phyloP scores from a whole-genome alignment of 106 monocot genomes.

The Dendrobium catenatum region DNA sequence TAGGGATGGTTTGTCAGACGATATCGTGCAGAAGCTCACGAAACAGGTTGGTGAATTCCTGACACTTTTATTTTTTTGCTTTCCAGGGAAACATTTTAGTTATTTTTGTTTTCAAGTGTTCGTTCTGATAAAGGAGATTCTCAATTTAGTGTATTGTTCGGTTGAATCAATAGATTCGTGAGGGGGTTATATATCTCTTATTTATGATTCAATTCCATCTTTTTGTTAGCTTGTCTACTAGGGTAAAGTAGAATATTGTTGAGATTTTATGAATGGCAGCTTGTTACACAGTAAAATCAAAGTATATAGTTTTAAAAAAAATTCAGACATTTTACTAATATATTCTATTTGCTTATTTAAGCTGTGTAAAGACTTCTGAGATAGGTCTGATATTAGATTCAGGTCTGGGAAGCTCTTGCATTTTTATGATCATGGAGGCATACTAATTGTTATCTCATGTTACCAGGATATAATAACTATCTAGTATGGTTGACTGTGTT shows the following conservation, averaged over 20 bases:
- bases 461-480: not conserved
- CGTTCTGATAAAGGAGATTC: not conserved
- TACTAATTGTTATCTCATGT: not conserved
- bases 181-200: too few relatives aligned
- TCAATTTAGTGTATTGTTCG: not conserved
- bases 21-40: conserved; percentile 13
- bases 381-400: not conserved
- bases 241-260: not conserved
- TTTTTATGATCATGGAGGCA: not conserved
- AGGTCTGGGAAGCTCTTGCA: not conserved
- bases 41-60: conserved; percentile 16
- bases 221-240: not conserved
- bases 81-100: not conserved
- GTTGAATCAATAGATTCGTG: not conserved
- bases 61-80: not conserved
- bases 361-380: too few relatives aligned
- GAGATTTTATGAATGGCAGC: not conserved
- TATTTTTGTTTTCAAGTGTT: not conserved
- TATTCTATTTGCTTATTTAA: not conserved
- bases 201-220: not conserved
- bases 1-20: conserved; percentile 15
- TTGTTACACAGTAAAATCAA: not conserved
- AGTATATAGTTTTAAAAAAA: not conserved
- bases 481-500: not conserved
- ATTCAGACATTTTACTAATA: not conserved